phyloP scores from a whole-genome alignment of 1,284 basidiomycete genomes.

The Melampsora larici-populina region DNA sequence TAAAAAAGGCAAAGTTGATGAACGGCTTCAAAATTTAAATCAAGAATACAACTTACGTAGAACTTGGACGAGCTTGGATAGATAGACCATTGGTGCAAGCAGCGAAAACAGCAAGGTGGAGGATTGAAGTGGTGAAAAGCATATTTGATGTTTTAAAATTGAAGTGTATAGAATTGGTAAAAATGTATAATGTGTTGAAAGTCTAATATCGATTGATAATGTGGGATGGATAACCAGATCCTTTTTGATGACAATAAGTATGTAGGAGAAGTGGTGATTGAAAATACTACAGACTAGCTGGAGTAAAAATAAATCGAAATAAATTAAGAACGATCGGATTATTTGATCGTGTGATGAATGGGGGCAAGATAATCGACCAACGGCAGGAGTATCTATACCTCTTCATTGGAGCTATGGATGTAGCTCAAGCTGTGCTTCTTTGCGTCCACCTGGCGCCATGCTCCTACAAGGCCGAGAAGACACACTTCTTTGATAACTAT shows the following conservation, averaged over 20 bases:
- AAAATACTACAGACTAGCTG: background rate
- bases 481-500: no score
- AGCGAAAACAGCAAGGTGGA: background rate
- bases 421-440: no score
- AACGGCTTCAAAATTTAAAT: background rate
- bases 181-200: background rate
- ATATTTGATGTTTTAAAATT: background rate
- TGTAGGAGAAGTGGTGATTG: background rate
- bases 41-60: background rate
- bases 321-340: no score
- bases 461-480: no score
- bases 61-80: background rate
- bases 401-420: no score
- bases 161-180: background rate
- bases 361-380: no score
- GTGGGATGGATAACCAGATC: background rate
- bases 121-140: background rate
- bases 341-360: no score
- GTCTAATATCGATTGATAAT: no score
- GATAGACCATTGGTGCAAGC: background rate
- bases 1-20: background rate
- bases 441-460: no score
- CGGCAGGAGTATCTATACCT: no score
- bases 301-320: no score
- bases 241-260: background rate